Evolutionary conservation across 202 grass and related monocot species (phyloP).

Genomic region (Tripidium arundinaceum): DNA sequence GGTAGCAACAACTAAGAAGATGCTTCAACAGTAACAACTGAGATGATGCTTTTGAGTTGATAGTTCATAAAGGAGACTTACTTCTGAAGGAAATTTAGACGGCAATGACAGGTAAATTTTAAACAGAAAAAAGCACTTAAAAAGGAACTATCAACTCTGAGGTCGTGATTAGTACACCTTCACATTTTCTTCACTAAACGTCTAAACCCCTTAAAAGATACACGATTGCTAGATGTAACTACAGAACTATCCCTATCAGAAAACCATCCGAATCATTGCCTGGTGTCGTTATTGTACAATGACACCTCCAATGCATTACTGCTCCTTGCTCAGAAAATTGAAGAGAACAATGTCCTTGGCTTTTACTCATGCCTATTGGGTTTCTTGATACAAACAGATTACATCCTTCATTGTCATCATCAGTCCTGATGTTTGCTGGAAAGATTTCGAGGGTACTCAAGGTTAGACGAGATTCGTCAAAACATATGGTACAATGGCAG

Average conservation of each 20-base stretch:
- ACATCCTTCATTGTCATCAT: not conserved
- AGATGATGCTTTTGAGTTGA: too few relatives aligned
- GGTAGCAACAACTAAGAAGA: too few relatives aligned
- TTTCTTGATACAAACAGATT: not conserved
- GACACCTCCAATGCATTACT: not conserved
- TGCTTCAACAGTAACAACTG: too few relatives aligned
- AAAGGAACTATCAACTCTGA: not conserved
- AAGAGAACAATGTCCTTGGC: not conserved
- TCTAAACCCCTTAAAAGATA: not conserved
- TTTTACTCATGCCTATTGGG: not conserved
- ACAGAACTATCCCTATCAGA: not conserved
- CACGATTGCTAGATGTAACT: not conserved
- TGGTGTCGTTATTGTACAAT: not conserved
- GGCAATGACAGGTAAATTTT: not conserved
- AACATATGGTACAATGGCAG: not conserved
- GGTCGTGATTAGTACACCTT: not conserved
- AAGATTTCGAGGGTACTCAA: not conserved
- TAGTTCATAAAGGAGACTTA: too few relatives aligned
- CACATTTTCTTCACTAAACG: not conserved
- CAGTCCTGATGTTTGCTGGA: not conserved
- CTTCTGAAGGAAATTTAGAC: not conserved
- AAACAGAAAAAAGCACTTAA: not conserved
- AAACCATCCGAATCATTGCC: too few relatives aligned
- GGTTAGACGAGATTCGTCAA: constrained; percentile 7
- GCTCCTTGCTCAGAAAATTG: not conserved